Percentiles rank a stretch among this genome's conserved stretches.
Evolutionary conservation across 495 filamentous ascomycete genomes (phyloP).

Genomic region (Aspergillus steynii): DNA sequence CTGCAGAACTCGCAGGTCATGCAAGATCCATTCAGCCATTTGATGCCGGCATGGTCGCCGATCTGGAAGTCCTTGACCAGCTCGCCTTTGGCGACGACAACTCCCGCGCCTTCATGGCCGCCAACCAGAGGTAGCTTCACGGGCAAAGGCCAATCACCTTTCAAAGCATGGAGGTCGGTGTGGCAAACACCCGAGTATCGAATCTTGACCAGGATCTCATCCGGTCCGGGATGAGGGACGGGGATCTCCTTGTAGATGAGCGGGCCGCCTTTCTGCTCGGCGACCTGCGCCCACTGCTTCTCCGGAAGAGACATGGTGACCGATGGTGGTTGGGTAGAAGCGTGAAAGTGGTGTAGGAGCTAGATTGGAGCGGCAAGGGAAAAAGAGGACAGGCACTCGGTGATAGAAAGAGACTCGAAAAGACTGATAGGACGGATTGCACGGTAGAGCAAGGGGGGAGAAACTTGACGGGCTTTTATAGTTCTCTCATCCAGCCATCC

Average conservation of each 20-base stretch:
- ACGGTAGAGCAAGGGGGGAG: background rate
- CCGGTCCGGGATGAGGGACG: constrained; percentile 74
- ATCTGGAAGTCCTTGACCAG: constrained; percentile 72
- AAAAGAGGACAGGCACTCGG: background rate
- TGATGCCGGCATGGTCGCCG: constrained; percentile 81
- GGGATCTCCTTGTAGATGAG: constrained; percentile 79
- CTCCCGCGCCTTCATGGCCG: constrained; percentile 90
- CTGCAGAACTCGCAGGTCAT: constrained; percentile 78
- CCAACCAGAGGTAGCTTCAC: constrained; percentile 84
- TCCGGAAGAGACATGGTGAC: constrained; percentile 56
- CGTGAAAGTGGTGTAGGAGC: background rate
- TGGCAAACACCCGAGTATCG: constrained; percentile 94
- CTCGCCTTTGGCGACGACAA: constrained; percentile 76
- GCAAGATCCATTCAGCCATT: constrained; percentile 89
- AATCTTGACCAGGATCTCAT: constrained; percentile 89
- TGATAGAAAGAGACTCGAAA: background rate
- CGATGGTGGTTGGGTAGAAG: background rate
- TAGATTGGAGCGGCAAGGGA: constrained; percentile 3
- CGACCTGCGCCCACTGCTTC: constrained; percentile 84
- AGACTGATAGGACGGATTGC: background rate
- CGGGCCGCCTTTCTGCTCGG: constrained; percentile 73
- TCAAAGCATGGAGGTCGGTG: constrained; percentile 82
- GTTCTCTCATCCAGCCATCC: background rate
- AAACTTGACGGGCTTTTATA: background rate
- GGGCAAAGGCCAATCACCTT: constrained; percentile 82